Conservation (phyloP, 352 stramenopile species). For the Phytophthora capsici region DNA sequence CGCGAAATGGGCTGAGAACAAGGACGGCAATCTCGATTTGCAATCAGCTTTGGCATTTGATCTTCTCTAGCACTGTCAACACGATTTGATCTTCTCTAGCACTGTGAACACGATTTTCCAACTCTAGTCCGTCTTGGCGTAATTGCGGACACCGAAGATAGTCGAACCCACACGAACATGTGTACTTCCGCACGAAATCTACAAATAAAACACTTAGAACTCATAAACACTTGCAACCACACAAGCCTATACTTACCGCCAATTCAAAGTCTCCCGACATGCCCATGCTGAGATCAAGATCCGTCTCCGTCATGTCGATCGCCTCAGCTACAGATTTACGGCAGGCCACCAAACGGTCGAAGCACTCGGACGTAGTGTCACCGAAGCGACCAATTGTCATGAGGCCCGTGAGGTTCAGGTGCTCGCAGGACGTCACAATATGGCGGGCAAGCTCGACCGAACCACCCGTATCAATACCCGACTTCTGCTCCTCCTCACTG, state of each 20-base stretch:
- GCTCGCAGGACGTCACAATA: constrained; percentile 90
- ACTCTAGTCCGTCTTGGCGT: constrained; percentile 64
- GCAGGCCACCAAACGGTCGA: constrained; percentile 87
- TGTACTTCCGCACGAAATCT: constrained; percentile 95
- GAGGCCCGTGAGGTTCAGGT: constrained; percentile 94
- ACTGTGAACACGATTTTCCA: constrained; percentile 9
- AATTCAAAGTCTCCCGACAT: constrained; percentile 99
- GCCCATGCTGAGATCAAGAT: constrained; percentile 98
- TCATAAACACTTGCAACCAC: neutral
- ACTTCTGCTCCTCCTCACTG: constrained; percentile 98
- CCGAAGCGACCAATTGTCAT: constrained; percentile 99
- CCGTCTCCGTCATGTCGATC: constrained; percentile 61
- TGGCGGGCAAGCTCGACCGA: constrained; percentile 82
- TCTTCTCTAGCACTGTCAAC: constrained; percentile 49
- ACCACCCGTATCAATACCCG: constrained; percentile 87
- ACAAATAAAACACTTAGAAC: constrained; percentile 8
- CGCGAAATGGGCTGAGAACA: constrained; percentile 57
- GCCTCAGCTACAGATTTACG: constrained; percentile 73
- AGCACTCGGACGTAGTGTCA: constrained; percentile 92
- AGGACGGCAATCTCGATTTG: constrained; percentile 42
- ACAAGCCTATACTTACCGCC: constrained; percentile 59
- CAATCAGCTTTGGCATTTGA: constrained; percentile 75
- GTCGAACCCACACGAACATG: constrained; percentile 97
- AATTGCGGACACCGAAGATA: constrained; percentile 97
- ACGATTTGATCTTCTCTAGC: too few species aligned